Base-by-base conservation (phyloP, 1,139 yeast species). In the Protomyces inundatus region DNA sequence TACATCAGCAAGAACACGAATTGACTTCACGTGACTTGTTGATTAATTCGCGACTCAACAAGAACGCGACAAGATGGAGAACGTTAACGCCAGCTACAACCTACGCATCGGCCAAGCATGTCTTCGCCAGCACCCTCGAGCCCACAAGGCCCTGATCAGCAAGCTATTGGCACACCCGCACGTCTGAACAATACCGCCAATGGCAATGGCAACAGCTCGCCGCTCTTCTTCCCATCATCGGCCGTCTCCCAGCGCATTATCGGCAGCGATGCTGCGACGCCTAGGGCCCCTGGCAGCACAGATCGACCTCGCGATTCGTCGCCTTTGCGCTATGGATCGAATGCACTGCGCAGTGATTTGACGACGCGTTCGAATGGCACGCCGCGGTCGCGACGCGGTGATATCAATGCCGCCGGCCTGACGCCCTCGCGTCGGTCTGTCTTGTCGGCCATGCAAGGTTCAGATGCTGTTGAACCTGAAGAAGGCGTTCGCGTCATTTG, bases 401-500 rank as follows among this genome's bases (percentile, higher is more conserved):
- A 84, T 70, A 77, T 84, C 37, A 83, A 82, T 70, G 81, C 85
- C 1, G 78, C 85, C 0, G 86, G 83, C 66, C 69, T 79, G n/a
- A 74, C 80, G 6, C 78, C 84, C 0, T 82, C 85, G 4, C 82
- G 84, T 33, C 48, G 61, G 76, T 81, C 72, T 75, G 74, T 50
- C 70, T 79, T 65, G 70, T 76, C 50, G 53, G 76, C 56, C 62
- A n/a, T 58, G 54, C 52, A 55, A 51, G 10, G 42, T 6, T 51
- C 56, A 3, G 62, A 58, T 10, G 30, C 12, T 1, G 30, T 52
- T 3, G 62, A 58, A 42, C 62, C 62, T 82, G 0, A 84, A 81
- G 67, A 69, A 77, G 23, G 75, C 79, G 6, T 79, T 82, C 83
- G 96, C 72, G 96, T 93, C 65, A 91, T 93, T 71, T 93, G 99